Evolutionary conservation across 306 rosid genomes (phyloP), one percentile per base, ranked within the genome.

Genomic region (Leucaena leucocephala): DNA sequence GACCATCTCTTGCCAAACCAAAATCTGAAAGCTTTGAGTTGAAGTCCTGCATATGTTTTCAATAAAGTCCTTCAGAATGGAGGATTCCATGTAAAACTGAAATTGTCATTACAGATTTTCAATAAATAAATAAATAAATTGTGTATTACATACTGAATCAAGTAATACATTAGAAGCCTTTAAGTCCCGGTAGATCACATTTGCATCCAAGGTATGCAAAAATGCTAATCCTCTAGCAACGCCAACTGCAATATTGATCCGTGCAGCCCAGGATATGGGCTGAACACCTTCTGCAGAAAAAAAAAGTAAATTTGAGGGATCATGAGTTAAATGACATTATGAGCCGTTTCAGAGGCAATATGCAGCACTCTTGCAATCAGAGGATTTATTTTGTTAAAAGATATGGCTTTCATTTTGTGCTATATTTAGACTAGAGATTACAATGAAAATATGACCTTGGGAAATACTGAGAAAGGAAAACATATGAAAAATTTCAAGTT

Each of bases 1-100:
- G 97, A n/a, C 97, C 97, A 77, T 95, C 98, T 78, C 97, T 95
- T 77, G 98, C 98, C 81, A 95, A 87, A 48, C 98, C 97, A 44
- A 95, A 95, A 88, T 92, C 98, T 2, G 97, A 95, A 73, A 95
- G 97, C 78, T 86, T 91, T 3, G 95, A 89, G 58, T 76, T 92
- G 88, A 95, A 95, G 70, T 91, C 95, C 98, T 95, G 27, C 78
- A 80, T 21, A 75, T 71, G 46, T 40, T 46, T 65, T 35, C 43
- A 48, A 5, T 40, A 43, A 14, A 68, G 65, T 80, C 76, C 80
- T 43, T 86, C 57, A 76, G 84, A 61, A 77, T 46, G 63, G 70
- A 50, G 50, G 65, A 67, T 67, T 54, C n/a, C 33, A 42, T 27
- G 44, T 55, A 74, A 76, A 80, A 12, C 35, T 27, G 11, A 34